Percentiles rank a stretch among this genome's conserved stretches.
Conservation (phyloP, 179 eudicot genomes). For the Beta macrorhiza region DNA sequence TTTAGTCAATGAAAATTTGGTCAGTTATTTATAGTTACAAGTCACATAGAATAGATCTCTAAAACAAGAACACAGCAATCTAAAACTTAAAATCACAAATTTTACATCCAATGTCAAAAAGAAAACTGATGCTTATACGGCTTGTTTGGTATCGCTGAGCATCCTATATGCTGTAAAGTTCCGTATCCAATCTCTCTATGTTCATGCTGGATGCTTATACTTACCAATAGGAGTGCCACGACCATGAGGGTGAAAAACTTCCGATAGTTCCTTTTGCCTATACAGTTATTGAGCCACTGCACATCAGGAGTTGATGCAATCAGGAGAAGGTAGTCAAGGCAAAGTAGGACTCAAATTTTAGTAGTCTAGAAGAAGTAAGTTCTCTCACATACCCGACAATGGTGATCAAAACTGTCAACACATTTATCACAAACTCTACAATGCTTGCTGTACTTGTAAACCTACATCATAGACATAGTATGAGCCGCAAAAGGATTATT, state of each 20-base stretch:
- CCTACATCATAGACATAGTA: slow-evolving; percentile 45
- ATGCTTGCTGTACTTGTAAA: slow-evolving; percentile 98
- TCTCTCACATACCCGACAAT: slow-evolving; percentile 77
- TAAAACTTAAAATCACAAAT: background rate
- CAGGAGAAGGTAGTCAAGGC: slow-evolving; percentile 18
- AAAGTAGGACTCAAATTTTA: slow-evolving; percentile 1
- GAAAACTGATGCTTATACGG: background rate
- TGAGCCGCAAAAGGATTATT: background rate
- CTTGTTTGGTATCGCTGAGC: too few relatives aligned
- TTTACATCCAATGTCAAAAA: background rate
- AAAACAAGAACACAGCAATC: background rate
- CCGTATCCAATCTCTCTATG: background rate
- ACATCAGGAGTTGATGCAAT: slow-evolving; percentile 26
- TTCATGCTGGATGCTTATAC: slow-evolving; percentile 25
- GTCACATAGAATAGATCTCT: background rate
- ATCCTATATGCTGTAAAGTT: background rate
- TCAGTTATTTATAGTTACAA: background rate
- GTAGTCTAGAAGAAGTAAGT: background rate
- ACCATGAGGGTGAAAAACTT: slow-evolving; percentile 97
- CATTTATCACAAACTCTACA: slow-evolving; percentile 99
- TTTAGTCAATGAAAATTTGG: background rate
- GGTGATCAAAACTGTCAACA: slow-evolving; percentile 91
- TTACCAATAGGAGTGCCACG: slow-evolving; percentile 84
- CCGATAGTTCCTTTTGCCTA: slow-evolving; percentile 88
- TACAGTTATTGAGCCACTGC: slow-evolving; percentile 99